A percentile compares a stretch with the other conserved stretches of the same genome.
phyloP scores from a whole-genome alignment of 495 filamentous ascomycete species.

The Xanthoparmelia taractica region DNA sequence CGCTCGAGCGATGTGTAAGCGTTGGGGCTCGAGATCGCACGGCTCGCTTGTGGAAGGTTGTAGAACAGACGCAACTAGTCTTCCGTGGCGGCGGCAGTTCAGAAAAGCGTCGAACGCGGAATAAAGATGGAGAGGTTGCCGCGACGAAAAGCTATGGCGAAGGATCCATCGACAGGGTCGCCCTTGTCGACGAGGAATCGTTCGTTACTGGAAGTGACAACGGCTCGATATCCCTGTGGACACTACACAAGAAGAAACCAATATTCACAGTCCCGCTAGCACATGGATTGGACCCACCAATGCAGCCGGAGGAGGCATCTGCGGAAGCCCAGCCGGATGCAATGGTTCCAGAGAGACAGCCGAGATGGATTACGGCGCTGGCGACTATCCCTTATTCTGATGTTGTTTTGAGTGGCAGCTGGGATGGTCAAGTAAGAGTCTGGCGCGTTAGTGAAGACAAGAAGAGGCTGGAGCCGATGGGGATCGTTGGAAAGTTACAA shows the following conservation, averaged over 20 bases:
- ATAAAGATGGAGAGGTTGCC: slow-evolving; percentile 12
- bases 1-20: slow-evolving; percentile 78
- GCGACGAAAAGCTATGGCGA: slow-evolving; percentile 52
- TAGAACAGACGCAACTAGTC: slow-evolving; percentile 89
- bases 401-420: slow-evolving; percentile 79
- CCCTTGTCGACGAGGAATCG: slow-evolving; percentile 78
- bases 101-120: slow-evolving; percentile 40
- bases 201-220: slow-evolving; percentile 94
- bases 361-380: slow-evolving; percentile 86
- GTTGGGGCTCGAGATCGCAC: slow-evolving; percentile 88
- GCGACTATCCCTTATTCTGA: slow-evolving; percentile 80
- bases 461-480: slow-evolving; percentile 62
- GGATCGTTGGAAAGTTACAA: slow-evolving; percentile 33
- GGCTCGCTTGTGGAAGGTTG: slow-evolving; percentile 92
- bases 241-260: slow-evolving; percentile 87
- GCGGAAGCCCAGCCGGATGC: slow-evolving; percentile 49
- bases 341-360: slow-evolving; percentile 53
- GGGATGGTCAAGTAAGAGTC: slow-evolving; percentile 82
- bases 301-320: slow-evolving; percentile 56
- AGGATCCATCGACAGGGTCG: slow-evolving; percentile 82
- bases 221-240: slow-evolving; percentile 81
- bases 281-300: slow-evolving; percentile 69
- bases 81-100: slow-evolving; percentile 64
- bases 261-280: slow-evolving; percentile 70
- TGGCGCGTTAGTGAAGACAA: slow-evolving; percentile 83